These are phyloP conservation scores for Mollisia scopiformis DNA, from an alignment of 2,329 filamentous ascomycete genomes.

Conservation along the genomic window DNA sequence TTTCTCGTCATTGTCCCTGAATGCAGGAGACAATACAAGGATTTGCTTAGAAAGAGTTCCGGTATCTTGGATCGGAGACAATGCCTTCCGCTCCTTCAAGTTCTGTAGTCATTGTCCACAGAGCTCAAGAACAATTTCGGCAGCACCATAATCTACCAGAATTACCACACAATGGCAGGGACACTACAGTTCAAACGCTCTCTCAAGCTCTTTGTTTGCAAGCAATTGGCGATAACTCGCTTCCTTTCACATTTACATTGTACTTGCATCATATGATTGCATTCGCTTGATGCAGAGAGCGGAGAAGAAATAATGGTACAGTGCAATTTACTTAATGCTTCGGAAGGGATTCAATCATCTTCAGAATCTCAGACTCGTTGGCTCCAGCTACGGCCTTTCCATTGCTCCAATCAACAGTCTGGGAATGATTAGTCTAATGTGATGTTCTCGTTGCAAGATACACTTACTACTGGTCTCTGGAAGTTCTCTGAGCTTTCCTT, in stretches of 20 bases:
- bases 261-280: not conserved
- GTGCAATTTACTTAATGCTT: conserved; percentile 23
- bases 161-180: not conserved
- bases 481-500: conserved; percentile 72
- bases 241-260: conserved; percentile 2
- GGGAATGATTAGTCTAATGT: conserved; percentile 30
- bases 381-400: conserved; percentile 79
- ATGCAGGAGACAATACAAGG: not conserved
- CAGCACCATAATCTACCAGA: not conserved
- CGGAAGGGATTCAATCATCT: conserved; percentile 67
- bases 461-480: conserved; percentile 74
- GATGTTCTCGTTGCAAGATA: not conserved
- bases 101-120: not conserved
- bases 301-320: conserved; percentile 12
- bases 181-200: not conserved
- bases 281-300: conserved; percentile 10
- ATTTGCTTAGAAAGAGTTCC: too few species aligned
- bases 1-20: not conserved
- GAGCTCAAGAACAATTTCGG: not conserved
- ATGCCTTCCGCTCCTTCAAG: not conserved
- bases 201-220: not conserved
- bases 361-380: conserved; percentile 86
- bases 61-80: too few species aligned
- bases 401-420: conserved; percentile 91
- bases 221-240: not conserved